Evolutionary conservation across 2,329 filamentous ascomycete species (phyloP).

Genomic region (Coniella vitis): DNA sequence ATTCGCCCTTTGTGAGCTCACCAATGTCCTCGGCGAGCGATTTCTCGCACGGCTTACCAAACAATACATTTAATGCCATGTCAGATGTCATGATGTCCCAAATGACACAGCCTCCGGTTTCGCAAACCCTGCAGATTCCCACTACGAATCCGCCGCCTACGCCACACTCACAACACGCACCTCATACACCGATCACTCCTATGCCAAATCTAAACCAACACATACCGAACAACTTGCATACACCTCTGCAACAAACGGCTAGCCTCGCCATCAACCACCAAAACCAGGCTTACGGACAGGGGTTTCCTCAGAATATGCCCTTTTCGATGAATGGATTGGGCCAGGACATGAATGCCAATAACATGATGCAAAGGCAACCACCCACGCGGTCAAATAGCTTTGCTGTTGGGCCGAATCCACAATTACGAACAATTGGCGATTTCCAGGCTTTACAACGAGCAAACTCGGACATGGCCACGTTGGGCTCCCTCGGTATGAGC

Average conservation of each 20-base stretch:
- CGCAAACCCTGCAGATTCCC: constrained; percentile 12
- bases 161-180: constrained; percentile 24
- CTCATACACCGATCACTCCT: constrained; percentile 26
- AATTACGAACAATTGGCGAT: constrained; percentile 39
- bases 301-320: constrained; percentile 20
- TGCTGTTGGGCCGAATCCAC: constrained; percentile 28
- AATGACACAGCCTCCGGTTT: constrained; percentile 28
- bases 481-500: constrained; percentile 29
- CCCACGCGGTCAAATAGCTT: constrained; percentile 34
- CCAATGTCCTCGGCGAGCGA: constrained; percentile 49
- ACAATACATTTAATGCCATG: constrained; percentile 39
- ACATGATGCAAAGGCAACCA: constrained; percentile 28
- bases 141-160: constrained; percentile 17
- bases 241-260: constrained; percentile 26
- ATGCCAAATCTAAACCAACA: constrained; percentile 27
- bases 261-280: constrained; percentile 28
- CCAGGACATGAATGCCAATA: constrained; percentile 12
- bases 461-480: constrained; percentile 32
- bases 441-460: constrained; percentile 44
- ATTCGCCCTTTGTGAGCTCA: constrained; percentile 45
- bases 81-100: constrained; percentile 49
- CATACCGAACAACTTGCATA: constrained; percentile 27
- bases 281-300: constrained; percentile 22
- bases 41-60: constrained; percentile 35
- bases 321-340: constrained; percentile 19